Conservation (phyloP, 345 rosid genomes). For the Garcia nutans region DNA sequence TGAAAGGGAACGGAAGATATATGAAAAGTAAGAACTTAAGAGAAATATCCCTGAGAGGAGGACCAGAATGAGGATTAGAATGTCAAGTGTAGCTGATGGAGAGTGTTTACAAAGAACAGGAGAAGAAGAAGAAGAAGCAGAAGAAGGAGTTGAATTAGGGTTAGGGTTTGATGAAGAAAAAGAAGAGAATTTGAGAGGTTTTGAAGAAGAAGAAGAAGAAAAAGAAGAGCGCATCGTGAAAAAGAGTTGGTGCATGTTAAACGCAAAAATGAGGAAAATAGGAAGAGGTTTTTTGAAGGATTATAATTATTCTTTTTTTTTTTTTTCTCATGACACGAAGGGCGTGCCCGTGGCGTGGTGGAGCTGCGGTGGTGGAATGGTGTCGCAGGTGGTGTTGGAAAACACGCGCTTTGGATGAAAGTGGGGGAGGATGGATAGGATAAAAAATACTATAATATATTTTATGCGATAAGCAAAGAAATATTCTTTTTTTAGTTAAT, state of each 20-base stretch:
- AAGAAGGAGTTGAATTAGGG: conserved; percentile 20
- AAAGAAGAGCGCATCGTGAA: conserved; percentile 29
- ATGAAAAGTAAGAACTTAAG: conserved; percentile 77
- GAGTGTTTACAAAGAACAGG: conserved; percentile 68
- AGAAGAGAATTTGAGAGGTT: conserved; percentile 17
- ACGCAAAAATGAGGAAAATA: background rate
- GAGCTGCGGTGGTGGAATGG: too few relatives aligned
- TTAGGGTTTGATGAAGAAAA: conserved; percentile 15
- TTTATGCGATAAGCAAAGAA: background rate
- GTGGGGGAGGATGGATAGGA: background rate
- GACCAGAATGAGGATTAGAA: conserved; percentile 64
- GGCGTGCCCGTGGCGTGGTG: too few relatives aligned
- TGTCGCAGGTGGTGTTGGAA: too few relatives aligned
- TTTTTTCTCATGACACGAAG: too few relatives aligned
- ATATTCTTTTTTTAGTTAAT: background rate
- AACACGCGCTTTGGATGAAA: background rate
- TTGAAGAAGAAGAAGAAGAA: conserved; percentile 25
- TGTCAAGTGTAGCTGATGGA: conserved; percentile 83
- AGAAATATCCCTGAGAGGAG: conserved; percentile 76
- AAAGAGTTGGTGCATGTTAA: conserved; percentile 57
- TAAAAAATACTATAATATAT: too few relatives aligned
- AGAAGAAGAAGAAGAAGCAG: conserved; percentile 30
- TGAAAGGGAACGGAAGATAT: conserved; percentile 72
- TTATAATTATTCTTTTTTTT: too few relatives aligned
- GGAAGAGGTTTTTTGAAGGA: background rate